Base-by-base conservation (phyloP, 2,329 filamentous ascomycete species). In the Beauveria brongniartii region DNA sequence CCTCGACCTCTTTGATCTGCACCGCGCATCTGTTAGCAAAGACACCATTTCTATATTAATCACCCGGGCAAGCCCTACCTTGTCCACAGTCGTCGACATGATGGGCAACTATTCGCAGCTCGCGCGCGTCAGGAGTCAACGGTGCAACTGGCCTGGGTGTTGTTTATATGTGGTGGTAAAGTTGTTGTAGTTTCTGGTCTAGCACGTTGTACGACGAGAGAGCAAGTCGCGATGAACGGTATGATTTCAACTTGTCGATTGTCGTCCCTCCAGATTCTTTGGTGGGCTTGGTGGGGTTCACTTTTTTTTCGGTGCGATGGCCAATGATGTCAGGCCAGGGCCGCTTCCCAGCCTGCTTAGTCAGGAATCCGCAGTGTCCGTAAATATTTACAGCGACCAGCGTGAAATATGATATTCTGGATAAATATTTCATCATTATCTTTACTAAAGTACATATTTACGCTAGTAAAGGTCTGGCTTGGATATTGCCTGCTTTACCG, bases 81-180 rank as follows among this genome's bases (percentile, higher is more conserved):
- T 97, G 71, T 97, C 93, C 74, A 97, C 92, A 47, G 93, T 97
- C 64, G 93, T 97, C 82, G 93, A 83, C 94, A 97, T 97, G 71
- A 75, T 89, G 80, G 73, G 60, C 67, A 67, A 63, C 57, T 65
- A 40, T 5, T 47, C 51, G 60, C 61, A 63, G 61, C 55, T 52
- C 46, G 53, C 37, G n/a, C n/a, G 5, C 18, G 24, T n/a, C 2
- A 16, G 16, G 44, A 37, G 20, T 30, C 20, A 20, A 26, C 37
- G 37, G 20, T 40, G 34, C 37, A 26, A 12, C 24, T 30, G 14
- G 12, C 2, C 14, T 10, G 8, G 47, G n/a, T 4, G 12, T 50
- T 26, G 14, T 22, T 41, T 12, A 8, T 30, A 5, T 22, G n/a
- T 5, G 16, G 8, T 26, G 16, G 18, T 8, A 44, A 14, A 3